A percentile compares a stretch with the other conserved stretches of the same genome.
phyloP scores from a whole-genome alignment of 2,329 filamentous ascomycete genomes.

The Aspergillus sp. region DNA sequence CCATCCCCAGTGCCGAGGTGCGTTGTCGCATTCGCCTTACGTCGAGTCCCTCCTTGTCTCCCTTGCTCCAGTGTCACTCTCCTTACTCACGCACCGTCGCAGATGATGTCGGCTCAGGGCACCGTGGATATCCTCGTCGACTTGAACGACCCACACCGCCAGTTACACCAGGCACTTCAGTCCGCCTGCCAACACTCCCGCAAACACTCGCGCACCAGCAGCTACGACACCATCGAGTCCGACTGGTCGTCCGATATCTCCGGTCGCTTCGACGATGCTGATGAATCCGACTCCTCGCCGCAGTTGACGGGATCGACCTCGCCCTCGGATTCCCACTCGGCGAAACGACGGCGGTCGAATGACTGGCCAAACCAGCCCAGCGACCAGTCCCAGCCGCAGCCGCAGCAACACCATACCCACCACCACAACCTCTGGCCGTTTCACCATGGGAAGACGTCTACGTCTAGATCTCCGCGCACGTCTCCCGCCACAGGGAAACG shows the following conservation, averaged over 20 bases:
- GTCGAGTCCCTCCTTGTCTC: not conserved
- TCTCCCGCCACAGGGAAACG: not conserved
- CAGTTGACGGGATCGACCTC: slow-evolving; percentile 16
- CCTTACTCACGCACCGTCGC: not conserved
- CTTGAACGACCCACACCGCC: slow-evolving; percentile 19
- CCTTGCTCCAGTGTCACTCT: not conserved
- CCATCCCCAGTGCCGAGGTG: no score
- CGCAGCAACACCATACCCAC: not conserved
- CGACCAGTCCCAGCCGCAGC: slow-evolving; percentile 2
- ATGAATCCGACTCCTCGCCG: slow-evolving; percentile 17
- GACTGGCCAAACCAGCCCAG: slow-evolving; percentile 41
- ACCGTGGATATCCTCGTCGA: slow-evolving; percentile 14
- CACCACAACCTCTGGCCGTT: slow-evolving; percentile 14
- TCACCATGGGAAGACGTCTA: slow-evolving; percentile 5
- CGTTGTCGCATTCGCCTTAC: not conserved
- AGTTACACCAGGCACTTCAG: slow-evolving; percentile 24
- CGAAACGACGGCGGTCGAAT: slow-evolving; percentile 44
- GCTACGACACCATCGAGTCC: slow-evolving; percentile 12
- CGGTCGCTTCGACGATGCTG: slow-evolving; percentile 36
- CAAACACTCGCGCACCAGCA: slow-evolving; percentile 29
- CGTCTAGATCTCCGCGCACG: slow-evolving; percentile 13
- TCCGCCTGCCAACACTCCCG: slow-evolving; percentile 22
- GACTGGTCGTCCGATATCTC: slow-evolving; percentile 34
- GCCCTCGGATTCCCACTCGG: slow-evolving; percentile 27
- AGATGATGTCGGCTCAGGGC: slow-evolving; percentile 6